Percentiles rank a stretch among this genome's conserved stretches.
These are phyloP conservation scores for Bretziella fagacearum DNA, from an alignment of 2,329 filamentous ascomycete species.

Conservation along the genomic window DNA sequence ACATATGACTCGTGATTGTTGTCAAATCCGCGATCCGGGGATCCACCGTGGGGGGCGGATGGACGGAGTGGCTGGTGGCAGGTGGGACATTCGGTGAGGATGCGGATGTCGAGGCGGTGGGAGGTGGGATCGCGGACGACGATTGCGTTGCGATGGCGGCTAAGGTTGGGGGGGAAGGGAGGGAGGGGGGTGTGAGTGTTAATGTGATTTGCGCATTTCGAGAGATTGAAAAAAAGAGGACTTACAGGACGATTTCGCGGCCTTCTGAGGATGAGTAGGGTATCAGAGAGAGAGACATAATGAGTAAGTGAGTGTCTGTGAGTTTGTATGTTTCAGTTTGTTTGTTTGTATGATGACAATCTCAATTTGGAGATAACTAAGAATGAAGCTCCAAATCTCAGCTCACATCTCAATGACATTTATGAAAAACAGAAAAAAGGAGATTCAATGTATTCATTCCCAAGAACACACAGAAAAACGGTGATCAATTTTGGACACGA, in stretches of 20 bases:
- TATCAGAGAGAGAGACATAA: conserved; percentile 44
- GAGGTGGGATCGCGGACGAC: conserved; percentile 81
- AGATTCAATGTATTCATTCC: too few relatives aligned
- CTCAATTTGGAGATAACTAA: background rate
- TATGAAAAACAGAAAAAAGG: too few relatives aligned
- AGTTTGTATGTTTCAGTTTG: too few relatives aligned
- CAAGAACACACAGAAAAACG: too few relatives aligned
- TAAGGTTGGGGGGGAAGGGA: conserved; percentile 23
- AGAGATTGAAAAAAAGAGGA: too few relatives aligned
- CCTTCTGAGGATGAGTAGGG: conserved; percentile 58
- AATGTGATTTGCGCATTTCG: too few relatives aligned
- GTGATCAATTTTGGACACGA: too few relatives aligned
- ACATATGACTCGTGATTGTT: conserved; percentile 50
- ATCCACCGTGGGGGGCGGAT: conserved; percentile 34
- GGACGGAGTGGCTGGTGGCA: conserved; percentile 57
- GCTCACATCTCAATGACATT: too few relatives aligned
- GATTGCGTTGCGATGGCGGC: conserved; percentile 80
- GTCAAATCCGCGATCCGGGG: conserved; percentile 15
- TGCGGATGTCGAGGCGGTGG: conserved; percentile 67
- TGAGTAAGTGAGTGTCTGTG: too few relatives aligned
- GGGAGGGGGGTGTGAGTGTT: background rate
- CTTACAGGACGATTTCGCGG: conserved; percentile 66
- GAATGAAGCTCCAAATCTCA: background rate
- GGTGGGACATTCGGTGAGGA: conserved; percentile 69
- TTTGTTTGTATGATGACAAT: background rate